These are phyloP conservation scores for Ganoderma lucidum DNA, from an alignment of 1,284 basidiomycete species.

Conservation along the genomic window DNA sequence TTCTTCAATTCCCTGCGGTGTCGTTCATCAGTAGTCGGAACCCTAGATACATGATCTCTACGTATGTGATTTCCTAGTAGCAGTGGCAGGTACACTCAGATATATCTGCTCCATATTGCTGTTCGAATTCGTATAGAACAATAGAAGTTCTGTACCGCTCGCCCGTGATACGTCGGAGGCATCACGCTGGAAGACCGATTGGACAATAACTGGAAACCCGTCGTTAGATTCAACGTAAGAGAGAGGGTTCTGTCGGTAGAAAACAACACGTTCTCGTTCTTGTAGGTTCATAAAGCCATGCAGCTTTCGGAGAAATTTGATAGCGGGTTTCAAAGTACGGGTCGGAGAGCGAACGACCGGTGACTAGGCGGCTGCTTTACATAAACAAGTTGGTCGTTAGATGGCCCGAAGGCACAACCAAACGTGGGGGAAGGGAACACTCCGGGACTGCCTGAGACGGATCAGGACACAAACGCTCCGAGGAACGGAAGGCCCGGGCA, in stretches of 20 bases:
- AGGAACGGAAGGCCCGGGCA: not conserved
- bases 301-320: not conserved
- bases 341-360: not conserved
- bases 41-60: not conserved
- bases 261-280: not conserved
- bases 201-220: not conserved
- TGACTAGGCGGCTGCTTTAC: not conserved
- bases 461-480: not conserved
- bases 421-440: not conserved
- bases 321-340: not conserved
- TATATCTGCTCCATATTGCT: not conserved
- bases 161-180: slow-evolving; percentile 1
- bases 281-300: not conserved
- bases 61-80: not conserved
- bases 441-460: not conserved
- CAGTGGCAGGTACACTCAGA: slow-evolving; percentile 1
- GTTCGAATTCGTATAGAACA: not conserved
- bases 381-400: slow-evolving; percentile 1
- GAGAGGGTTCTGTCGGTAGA: not conserved
- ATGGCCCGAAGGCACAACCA: not conserved
- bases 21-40: slow-evolving; percentile 8
- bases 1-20: not conserved
- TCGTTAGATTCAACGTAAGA: not conserved
- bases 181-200: not conserved
- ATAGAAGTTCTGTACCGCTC: not conserved